Evolutionary conservation across 495 filamentous ascomycete genomes (phyloP), one percentile per base, ranked within the genome.

Genomic region (Amphirosellinia nigrospora): DNA sequence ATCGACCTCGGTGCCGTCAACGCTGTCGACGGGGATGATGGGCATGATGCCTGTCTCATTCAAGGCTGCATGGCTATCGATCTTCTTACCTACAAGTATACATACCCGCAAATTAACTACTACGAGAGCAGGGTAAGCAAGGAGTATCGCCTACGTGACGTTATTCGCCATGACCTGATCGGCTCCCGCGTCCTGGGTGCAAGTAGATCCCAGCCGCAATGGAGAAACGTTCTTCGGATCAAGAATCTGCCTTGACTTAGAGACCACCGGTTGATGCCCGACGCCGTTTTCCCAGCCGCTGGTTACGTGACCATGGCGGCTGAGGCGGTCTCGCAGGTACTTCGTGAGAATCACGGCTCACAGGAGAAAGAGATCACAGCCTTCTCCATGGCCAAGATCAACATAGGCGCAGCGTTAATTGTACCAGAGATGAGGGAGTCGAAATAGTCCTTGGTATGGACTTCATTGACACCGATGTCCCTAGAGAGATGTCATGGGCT

Each of bases 291-390:
- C 53, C 89, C 89, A 21, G 86, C 79, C 16, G 81, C 87, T 7
- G 84, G 80, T 0, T 89, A 86, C 68, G 71, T 86, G 6, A 74
- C 75, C 21, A 86, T 86, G 72, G 85, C 85, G 0, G 62, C 87
- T 0, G 87, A 90, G 68, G 81, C 82, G 0, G 77, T 83, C 0
- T 60, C 75, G 0, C 68, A 62, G 34, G 41, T 36, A 21, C 68
- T 28, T 30, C n/a, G 45, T 16, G 36, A 43, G 36, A 61, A n/a
- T n/a, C n/a, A n/a, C n/a, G n/a, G n/a, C n/a, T n/a, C n/a, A n/a
- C n/a, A n/a, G n/a, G n/a, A n/a, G n/a, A n/a, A n/a, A n/a, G n/a
- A 61, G 38, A 38, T 61, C 38, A 59, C 56, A 19, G 56, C 56
- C 5, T n/a, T 59, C 4, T n/a, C n/a, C n/a, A n/a, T n/a, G n/a